phyloP scores from a whole-genome alignment of 73 alveolate species.

The Paramecium sonneborni region DNA sequence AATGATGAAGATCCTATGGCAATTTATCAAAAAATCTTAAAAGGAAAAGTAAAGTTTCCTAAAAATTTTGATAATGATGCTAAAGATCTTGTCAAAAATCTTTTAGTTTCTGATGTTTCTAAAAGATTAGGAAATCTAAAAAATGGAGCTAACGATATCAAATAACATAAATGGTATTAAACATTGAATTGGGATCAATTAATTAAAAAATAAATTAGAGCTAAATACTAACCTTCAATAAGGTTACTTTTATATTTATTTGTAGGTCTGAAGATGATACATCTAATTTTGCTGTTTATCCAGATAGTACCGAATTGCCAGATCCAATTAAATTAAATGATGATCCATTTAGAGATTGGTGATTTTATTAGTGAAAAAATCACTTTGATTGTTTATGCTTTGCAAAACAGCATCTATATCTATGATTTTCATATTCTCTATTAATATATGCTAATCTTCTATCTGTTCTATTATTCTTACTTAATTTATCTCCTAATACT shows the following conservation, averaged over 20 bases:
- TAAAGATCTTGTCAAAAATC: constrained; percentile 80
- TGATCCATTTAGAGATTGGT: constrained; percentile 94
- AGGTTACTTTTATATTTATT: not conserved
- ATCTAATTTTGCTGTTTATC: constrained; percentile 89
- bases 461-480: not conserved
- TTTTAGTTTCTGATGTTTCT: constrained; percentile 85
- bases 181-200: constrained; percentile 72
- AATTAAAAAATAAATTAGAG: constrained; percentile 77
- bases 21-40: constrained; percentile 89
- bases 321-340: constrained; percentile 74
- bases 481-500: too few relatives aligned
- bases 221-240: constrained; percentile 88
- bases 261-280: constrained; percentile 79
- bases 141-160: constrained; percentile 91
- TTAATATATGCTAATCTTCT: not conserved
- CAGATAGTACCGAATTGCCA: constrained; percentile 86
- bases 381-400: constrained; percentile 14
- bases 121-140: constrained; percentile 89
- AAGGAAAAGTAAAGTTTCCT: constrained; percentile 91
- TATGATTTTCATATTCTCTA: not conserved
- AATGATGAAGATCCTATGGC: constrained; percentile 98
- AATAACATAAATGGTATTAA: constrained; percentile 86
- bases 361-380: not conserved
- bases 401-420: not conserved
- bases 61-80: constrained; percentile 84